Percentiles rank a stretch among this genome's conserved stretches.
These are phyloP conservation scores for Botrytis pseudocinerea DNA, from an alignment of 2,329 filamentous ascomycete species.

Conservation along the genomic window DNA sequence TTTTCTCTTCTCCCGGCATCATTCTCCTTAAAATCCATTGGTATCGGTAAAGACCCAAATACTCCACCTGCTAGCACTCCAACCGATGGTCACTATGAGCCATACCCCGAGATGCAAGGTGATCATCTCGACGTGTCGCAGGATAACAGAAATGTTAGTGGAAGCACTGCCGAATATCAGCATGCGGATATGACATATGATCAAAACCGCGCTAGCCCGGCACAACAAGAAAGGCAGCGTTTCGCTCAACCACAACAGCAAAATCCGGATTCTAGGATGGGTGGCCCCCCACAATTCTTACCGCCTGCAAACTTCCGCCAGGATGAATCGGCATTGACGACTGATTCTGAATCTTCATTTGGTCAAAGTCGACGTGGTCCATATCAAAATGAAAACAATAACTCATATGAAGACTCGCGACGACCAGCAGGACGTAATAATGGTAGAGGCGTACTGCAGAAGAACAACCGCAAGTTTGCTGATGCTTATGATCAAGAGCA, in stretches of 20 bases:
- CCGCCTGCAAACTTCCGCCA: constrained; percentile 38
- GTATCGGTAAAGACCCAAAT: constrained; percentile 53
- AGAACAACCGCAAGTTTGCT: constrained; percentile 81
- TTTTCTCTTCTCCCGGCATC: constrained; percentile 70
- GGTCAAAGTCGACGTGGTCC: constrained; percentile 31
- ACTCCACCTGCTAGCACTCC: constrained; percentile 31
- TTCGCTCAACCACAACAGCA: constrained; percentile 45
- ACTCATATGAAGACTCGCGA: constrained; percentile 32
- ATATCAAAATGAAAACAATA: constrained; percentile 30
- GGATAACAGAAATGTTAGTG: constrained; percentile 32
- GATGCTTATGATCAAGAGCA: constrained; percentile 84
- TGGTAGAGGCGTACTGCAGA: constrained; percentile 65
- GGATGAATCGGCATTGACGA: constrained; percentile 36
- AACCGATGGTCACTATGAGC: constrained; percentile 32
- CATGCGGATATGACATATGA: constrained; percentile 37
- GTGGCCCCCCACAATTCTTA: constrained; percentile 33
- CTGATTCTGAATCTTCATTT: constrained; percentile 39
- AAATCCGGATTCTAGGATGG: constrained; percentile 35
- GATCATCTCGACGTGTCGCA: constrained; percentile 34
- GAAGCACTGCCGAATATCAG: constrained; percentile 30
- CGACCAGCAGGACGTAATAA: constrained; percentile 32
- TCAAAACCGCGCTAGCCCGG: constrained; percentile 34
- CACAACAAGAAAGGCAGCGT: constrained; percentile 46
- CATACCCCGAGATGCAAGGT: constrained; percentile 32
- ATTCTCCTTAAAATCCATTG: constrained; percentile 66